Base-by-base conservation (phyloP, 495 filamentous ascomycete genomes). In the Astrocystis sublimbata region DNA sequence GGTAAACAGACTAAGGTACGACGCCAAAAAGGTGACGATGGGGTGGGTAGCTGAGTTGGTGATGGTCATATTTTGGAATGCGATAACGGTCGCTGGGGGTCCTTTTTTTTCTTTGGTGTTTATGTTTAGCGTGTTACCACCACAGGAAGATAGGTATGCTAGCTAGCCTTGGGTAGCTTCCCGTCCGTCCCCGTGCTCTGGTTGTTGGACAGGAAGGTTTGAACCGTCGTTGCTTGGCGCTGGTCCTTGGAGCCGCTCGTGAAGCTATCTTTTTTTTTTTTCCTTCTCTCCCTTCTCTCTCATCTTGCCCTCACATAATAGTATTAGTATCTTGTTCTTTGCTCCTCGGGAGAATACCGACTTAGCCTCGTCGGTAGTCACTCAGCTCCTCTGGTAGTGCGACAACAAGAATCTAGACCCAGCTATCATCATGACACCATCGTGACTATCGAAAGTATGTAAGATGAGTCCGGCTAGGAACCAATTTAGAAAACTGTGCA, bases 211-310 rank as follows among this genome's bases (percentile, higher is more conserved):
- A 13, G 17, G 17, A 23, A 15, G 8, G 17, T 35, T 52, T 36
- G 52, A 41, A 55, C 52, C 38, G 43, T 38, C 36, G 43, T 43
- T 57, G 33, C 40, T 57, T 57, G 54, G 54, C 54, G 5, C 23
- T 26, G 23, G 15, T 12, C 50, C 8, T 9, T 33, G 15, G 42
- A 26, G 24, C 24, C 9, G 21, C 24, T 26, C 21, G n/a, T n/a
- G n/a, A n/a, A 23, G 13, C 24, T 3, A 23, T 15, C 19, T 6
- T 30, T 31, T 30, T 31, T 6, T 31, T 8, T 13, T 30, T 15
- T 9, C n/a, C 23, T 13, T 35, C 30, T 52, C 21, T 42, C 13
- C 8, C 30, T 0, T 30, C 26, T 57, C 9, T n/a, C 19, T 36
- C 26, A 55, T 43, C 54, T 43, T n/a, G n/a, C n/a, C n/a, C n/a